phyloP scores from a whole-genome alignment of 768 basidiomycete species.

The Leccinum longicurvipes region DNA sequence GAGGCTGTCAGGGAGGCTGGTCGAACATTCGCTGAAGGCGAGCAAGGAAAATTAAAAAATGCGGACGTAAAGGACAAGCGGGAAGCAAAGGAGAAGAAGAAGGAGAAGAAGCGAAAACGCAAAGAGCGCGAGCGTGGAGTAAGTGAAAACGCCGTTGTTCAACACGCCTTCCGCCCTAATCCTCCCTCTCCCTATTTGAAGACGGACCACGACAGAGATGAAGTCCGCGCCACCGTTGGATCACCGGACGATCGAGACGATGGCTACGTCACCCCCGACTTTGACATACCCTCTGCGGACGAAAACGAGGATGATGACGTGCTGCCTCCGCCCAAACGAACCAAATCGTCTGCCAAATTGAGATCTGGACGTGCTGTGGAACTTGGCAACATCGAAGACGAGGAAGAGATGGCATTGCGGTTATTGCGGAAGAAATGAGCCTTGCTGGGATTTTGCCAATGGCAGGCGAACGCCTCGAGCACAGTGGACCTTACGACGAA shows the following conservation, averaged over 20 bases:
- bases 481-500: background rate
- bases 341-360: constrained; percentile 22
- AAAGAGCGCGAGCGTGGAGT: constrained; percentile 67
- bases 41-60: constrained; percentile 66
- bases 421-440: constrained; percentile 42
- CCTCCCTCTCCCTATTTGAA: background rate
- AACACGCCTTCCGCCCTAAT: background rate
- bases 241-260: constrained; percentile 52
- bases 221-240: constrained; percentile 26
- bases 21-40: constrained; percentile 65
- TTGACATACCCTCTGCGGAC: constrained; percentile 47
- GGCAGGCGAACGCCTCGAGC: background rate
- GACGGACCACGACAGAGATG: constrained; percentile 30
- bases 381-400: constrained; percentile 43
- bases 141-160: constrained; percentile 1
- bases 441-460: background rate
- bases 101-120: constrained; percentile 89
- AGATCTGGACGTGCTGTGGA: constrained; percentile 26
- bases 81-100: constrained; percentile 82
- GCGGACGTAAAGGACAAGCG: constrained; percentile 76
- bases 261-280: constrained; percentile 70
- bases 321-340: constrained; percentile 32
- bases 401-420: constrained; percentile 63
- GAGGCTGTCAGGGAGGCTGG: constrained; percentile 67
- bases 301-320: constrained; percentile 32